Base-by-base conservation (phyloP, 202 grass and related monocot species). In the Sporobolus alterniflorus region DNA sequence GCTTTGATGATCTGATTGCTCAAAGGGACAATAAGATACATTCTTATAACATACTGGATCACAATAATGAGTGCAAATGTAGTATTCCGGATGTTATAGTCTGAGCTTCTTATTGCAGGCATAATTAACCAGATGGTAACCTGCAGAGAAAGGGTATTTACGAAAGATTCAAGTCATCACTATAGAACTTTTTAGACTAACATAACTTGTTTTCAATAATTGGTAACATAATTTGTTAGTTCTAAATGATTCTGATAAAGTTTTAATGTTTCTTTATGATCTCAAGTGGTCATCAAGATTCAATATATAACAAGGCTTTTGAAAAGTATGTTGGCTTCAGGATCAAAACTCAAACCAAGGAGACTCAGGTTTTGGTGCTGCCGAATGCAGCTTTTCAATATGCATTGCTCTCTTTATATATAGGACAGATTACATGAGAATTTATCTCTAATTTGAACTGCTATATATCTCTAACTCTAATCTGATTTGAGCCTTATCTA, bases 1-100 rank as follows among this genome's bases (percentile, higher is more conserved):
- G 93, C 83, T 89, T 90, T 94, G 69, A 96, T 96, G 77, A 98
- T 96, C 84, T 85, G 89, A 64, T 89, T 75, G 46, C 85, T 96
- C 77, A 96, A 76, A 64, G 93, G 93, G 30, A 96, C 57, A 29
- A 98, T 83, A 22, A 96, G 89, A 87, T 90, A 93, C 85, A 96
- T 82, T 84, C 96, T 94, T 65, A 92, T 54, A 31, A 89, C 63
- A 88, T 96, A 98, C 3, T 96, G 96, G 88, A 85, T 59, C 73
- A 96, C 49, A 79, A 98, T 88, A 77, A 95, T 47, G 6, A 98
- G 48, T 63, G 83, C 91, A 87, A 92, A 88, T 69, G 82, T 80
- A 47, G 89, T 94, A 36, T 87, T 90, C 29, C 63, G 89, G 76
- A 94, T 21, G 66, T 94, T 90, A 68, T 86, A 88, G 31, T 93